Conservation (phyloP, 2,329 filamentous ascomycete species). For the Leptosphaerulina australis region DNA sequence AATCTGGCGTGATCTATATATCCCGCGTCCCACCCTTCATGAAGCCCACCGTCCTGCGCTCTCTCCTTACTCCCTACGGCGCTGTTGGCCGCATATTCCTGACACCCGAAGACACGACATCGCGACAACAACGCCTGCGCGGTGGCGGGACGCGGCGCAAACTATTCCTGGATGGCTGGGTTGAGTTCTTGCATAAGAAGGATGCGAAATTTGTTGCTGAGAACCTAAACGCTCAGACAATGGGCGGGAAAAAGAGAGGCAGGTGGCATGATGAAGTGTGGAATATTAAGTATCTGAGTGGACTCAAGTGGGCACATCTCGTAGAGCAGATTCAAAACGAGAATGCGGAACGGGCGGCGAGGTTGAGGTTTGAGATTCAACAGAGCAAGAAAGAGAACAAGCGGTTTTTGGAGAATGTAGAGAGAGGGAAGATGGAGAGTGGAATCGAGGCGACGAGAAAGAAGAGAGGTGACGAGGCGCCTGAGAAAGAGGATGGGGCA, state of each 20-base stretch:
- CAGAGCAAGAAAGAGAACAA: conserved; percentile 80
- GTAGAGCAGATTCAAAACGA: conserved; percentile 82
- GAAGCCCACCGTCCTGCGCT: conserved; percentile 79
- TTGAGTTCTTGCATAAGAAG: conserved; percentile 77
- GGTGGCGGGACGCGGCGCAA: conserved; percentile 83
- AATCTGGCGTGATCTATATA: conserved; percentile 81
- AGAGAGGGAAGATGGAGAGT: conserved; percentile 76
- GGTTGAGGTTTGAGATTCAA: conserved; percentile 78
- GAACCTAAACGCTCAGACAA: conserved; percentile 75
- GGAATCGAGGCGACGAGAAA: conserved; percentile 63
- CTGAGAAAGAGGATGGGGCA: conserved; percentile 24
- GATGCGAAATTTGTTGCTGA: conserved; percentile 79
- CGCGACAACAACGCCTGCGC: conserved; percentile 69
- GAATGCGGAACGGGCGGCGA: conserved; percentile 76
- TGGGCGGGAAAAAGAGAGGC: conserved; percentile 82
- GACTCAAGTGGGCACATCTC: conserved; percentile 77
- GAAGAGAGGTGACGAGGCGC: conserved; percentile 53
- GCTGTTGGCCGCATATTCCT: conserved; percentile 79
- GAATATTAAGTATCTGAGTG: conserved; percentile 80
- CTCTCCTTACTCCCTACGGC: conserved; percentile 76
- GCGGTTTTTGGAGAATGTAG: conserved; percentile 78
- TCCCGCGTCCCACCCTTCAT: conserved; percentile 87
- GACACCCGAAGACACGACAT: conserved; percentile 72
- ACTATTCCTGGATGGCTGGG: conserved; percentile 83
- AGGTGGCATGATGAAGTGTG: conserved; percentile 88